Conservation (phyloP, 1,139 yeast species). For the Saccharomycopsis hybrid region DNA sequence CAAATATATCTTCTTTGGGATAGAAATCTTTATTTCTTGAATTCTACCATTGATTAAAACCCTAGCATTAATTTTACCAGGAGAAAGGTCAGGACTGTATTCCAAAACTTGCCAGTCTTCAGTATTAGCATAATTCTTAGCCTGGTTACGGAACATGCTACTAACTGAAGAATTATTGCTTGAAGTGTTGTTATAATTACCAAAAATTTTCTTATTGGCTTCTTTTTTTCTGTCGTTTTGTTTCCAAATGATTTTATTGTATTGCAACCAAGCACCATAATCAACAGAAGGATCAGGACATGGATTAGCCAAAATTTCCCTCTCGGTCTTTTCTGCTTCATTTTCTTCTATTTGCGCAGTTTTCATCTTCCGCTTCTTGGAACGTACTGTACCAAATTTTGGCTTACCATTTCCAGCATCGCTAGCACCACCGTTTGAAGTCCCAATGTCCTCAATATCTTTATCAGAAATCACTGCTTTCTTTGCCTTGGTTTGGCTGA, state of each 20-base stretch:
- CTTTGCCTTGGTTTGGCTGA: constrained; percentile 35
- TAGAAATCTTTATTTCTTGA: constrained; percentile 65
- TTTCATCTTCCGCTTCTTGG: constrained; percentile 28
- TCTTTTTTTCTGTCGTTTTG: constrained; percentile 63
- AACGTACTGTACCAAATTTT: constrained; percentile 44
- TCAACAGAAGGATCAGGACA: constrained; percentile 73
- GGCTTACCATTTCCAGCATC: constrained; percentile 21
- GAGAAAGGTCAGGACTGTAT: constrained; percentile 48
- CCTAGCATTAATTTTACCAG: constrained; percentile 73
- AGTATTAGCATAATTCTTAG: constrained; percentile 67
- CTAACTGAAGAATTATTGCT: constrained; percentile 45
- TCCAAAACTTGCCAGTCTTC: constrained; percentile 78
- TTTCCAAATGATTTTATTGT: constrained; percentile 84
- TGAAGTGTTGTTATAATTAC: constrained; percentile 47
- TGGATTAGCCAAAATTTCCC: constrained; percentile 42
- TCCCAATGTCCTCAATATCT: constrained; percentile 66
- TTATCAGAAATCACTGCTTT: constrained; percentile 26
- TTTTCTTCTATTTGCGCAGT: constrained; percentile 27
- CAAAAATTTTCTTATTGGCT: constrained; percentile 74
- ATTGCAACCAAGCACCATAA: constrained; percentile 67
- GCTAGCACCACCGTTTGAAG: not conserved
- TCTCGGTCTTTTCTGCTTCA: constrained; percentile 37
- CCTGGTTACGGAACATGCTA: constrained; percentile 65
- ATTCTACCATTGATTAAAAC: constrained; percentile 66
- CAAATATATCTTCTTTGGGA: constrained; percentile 68